Evolutionary conservation across 495 filamentous ascomycete genomes (phyloP).

Genomic region (Astrocystis sublimbata): DNA sequence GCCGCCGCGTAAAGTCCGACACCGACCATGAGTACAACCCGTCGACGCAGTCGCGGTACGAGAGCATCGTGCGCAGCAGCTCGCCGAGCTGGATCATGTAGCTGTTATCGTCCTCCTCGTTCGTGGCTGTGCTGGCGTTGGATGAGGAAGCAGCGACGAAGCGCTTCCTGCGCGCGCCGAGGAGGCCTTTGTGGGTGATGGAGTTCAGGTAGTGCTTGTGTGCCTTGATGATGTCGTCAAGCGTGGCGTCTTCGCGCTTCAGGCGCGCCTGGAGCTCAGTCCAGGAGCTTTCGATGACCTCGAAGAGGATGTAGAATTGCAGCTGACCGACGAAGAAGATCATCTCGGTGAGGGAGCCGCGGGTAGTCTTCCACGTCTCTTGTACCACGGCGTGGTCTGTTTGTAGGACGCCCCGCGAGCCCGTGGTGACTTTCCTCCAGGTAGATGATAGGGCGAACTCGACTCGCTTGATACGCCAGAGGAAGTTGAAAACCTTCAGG

Average conservation of each 20-base stretch:
- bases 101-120: conserved; percentile 66
- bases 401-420: conserved; percentile 85
- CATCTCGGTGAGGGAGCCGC: conserved; percentile 93
- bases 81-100: conserved; percentile 91
- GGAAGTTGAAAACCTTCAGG: conserved; percentile 98
- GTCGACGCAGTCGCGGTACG: conserved; percentile 90
- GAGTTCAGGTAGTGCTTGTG: conserved; percentile 87
- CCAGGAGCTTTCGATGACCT: conserved; percentile 96
- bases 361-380: conserved; percentile 83
- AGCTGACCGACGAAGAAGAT: conserved; percentile 96
- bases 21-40: conserved; percentile 92
- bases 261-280: conserved; percentile 79
- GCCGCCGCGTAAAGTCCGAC: conserved; percentile 85
- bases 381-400: conserved; percentile 74
- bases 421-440: conserved; percentile 97
- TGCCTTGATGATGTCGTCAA: conserved; percentile 92
- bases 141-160: conserved; percentile 38
- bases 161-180: conserved; percentile 62
- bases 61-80: conserved; percentile 90
- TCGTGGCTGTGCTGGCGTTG: conserved; percentile 40
- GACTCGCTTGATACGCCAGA: conserved; percentile 97
- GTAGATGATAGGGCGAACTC: conserved; percentile 89
- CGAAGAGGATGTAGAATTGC: conserved; percentile 98
- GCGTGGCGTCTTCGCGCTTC: conserved; percentile 76
- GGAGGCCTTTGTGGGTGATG: conserved; percentile 94